phyloP scores from a whole-genome alignment of 108 stramenopile genomes.

The Fragilaria crotonensis region DNA sequence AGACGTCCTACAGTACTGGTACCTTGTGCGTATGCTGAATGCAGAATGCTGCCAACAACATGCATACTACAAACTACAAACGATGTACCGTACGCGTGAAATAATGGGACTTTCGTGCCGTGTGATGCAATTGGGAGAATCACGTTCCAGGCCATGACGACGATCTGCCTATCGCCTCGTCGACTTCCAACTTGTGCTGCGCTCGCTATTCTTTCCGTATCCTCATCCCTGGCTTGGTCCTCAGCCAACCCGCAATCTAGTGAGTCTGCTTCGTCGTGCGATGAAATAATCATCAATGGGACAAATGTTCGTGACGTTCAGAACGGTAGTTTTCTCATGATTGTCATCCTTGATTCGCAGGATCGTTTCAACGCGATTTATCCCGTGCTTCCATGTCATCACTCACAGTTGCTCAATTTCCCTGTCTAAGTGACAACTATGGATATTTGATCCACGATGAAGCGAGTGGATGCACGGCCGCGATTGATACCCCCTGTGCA shows the following conservation, averaged over 20 bases:
- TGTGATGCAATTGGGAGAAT: no score
- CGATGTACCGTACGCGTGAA: no score
- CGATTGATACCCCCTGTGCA: constrained; percentile 74
- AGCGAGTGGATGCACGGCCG: constrained; percentile 62
- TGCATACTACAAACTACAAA: no score
- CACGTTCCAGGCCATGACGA: no score
- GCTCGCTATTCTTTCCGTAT: background rate
- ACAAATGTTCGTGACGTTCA: background rate
- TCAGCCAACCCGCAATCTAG: background rate
- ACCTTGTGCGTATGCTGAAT: no score
- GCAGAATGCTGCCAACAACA: no score
- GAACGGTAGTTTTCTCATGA: background rate
- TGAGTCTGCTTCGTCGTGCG: background rate
- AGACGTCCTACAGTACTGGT: no score
- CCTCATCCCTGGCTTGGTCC: background rate
- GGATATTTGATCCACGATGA: constrained; percentile 70
- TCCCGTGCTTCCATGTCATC: background rate
- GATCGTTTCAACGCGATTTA: background rate
- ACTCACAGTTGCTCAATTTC: constrained; percentile 41
- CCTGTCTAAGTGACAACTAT: constrained; percentile 69
- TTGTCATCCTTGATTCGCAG: background rate
- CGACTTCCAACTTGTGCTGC: background rate
- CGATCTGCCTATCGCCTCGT: no score
- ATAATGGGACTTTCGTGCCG: no score
- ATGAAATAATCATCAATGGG: background rate